Evolutionary conservation across 1,284 basidiomycete genomes (phyloP).

Genomic region (Boletus mariae): DNA sequence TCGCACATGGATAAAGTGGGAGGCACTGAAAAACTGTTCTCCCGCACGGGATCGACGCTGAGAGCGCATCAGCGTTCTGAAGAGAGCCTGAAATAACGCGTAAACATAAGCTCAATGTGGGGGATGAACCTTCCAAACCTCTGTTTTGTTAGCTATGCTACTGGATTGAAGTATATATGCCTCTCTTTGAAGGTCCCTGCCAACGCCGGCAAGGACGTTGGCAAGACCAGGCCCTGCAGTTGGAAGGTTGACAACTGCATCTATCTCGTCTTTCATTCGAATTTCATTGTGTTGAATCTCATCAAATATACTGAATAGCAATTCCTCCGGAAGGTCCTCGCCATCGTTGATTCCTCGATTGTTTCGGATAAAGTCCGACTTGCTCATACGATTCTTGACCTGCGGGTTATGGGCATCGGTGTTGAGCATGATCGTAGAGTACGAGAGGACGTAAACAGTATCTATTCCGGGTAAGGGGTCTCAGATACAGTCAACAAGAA

Average conservation of each 20-base stretch:
- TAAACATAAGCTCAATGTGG: constrained; percentile 1
- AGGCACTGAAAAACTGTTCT: constrained; percentile 92
- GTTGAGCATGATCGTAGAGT: constrained; percentile 92
- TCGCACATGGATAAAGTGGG: constrained; percentile 89
- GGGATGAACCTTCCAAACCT: constrained; percentile 45
- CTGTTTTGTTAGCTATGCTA: constrained; percentile 94
- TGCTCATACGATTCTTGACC: constrained; percentile 91
- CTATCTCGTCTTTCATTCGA: constrained; percentile 95
- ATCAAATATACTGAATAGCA: constrained; percentile 77
- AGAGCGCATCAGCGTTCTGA: constrained; percentile 84
- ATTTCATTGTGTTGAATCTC: constrained; percentile 92
- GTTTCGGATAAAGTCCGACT: constrained; percentile 85
- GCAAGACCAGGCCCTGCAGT: constrained; percentile 70
- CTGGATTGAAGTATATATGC: constrained; percentile 92
- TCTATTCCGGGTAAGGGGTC: constrained; percentile 44
- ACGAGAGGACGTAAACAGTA: constrained; percentile 89
- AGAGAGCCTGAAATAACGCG: constrained; percentile 60
- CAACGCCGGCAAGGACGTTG: constrained; percentile 80
- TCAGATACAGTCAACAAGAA: constrained; percentile 11
- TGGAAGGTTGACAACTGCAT: constrained; percentile 48
- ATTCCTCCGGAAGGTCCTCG: constrained; percentile 82
- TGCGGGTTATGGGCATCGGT: constrained; percentile 95
- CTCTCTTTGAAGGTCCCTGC: constrained; percentile 89
- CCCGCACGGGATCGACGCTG: constrained; percentile 74
- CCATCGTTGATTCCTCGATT: constrained; percentile 94